phyloP scores from a whole-genome alignment of 306 rosid species.

The Notholithocarpus densiflorus region DNA sequence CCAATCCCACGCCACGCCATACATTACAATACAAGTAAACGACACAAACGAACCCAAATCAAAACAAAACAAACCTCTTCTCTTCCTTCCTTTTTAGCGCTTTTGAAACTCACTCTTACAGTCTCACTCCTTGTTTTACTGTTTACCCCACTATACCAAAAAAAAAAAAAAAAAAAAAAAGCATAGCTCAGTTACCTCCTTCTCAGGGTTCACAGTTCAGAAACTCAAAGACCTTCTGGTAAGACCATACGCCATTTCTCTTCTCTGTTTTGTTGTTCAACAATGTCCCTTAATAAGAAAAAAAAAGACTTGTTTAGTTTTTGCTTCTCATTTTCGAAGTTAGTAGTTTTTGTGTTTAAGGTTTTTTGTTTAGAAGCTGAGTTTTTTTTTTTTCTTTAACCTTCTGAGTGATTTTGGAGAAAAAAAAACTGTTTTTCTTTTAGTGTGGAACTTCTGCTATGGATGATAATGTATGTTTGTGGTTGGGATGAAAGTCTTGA shows the following conservation, averaged over 20 bases:
- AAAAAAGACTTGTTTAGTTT: neutral
- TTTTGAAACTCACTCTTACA: neutral
- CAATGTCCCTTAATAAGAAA: neutral
- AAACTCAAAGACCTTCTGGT: constrained; percentile 15
- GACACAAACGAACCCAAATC: neutral
- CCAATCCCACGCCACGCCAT: no score
- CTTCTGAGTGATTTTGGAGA: neutral
- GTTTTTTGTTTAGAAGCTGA: neutral
- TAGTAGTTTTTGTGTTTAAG: neutral
- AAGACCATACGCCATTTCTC: neutral
- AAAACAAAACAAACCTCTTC: no score
- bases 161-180: neutral
- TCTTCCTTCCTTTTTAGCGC: constrained; percentile 5
- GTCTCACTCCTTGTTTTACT: neutral
- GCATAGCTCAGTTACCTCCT: neutral
- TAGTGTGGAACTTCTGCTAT: constrained; percentile 2
- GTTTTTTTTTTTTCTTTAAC: neutral
- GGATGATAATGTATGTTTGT: constrained; percentile 12
- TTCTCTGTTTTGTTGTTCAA: neutral
- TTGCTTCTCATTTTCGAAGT: neutral
- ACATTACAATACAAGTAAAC: neutral
- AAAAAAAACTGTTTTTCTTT: neutral
- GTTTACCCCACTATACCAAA: neutral
- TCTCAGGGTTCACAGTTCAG: neutral
- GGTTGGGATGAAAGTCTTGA: constrained; percentile 1